Percentiles rank a stretch among this genome's conserved stretches.
phyloP scores from a whole-genome alignment of 2,329 filamentous ascomycete species.

The Stachybotrys chartarum region DNA sequence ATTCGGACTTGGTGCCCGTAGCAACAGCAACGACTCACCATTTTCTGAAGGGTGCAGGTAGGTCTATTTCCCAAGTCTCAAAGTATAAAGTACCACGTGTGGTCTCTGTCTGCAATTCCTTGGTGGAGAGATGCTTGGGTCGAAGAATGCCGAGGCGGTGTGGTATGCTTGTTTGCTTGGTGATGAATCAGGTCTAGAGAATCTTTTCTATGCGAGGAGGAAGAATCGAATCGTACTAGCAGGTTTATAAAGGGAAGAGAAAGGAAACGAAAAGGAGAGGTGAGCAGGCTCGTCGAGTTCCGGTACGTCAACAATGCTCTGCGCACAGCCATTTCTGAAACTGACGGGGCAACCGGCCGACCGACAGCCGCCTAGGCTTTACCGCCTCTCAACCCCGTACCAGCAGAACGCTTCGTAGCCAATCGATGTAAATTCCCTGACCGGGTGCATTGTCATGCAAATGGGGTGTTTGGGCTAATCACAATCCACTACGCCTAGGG shows the following conservation, averaged over 20 bases:
- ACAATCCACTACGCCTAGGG: neutral
- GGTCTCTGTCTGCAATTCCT: neutral
- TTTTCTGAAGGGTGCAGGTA: constrained; percentile 12
- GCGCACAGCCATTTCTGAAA: constrained; percentile 13
- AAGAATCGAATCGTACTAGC: constrained; percentile 4
- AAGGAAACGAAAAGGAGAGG: constrained; percentile 10
- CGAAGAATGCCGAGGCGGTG: too few relatives aligned
- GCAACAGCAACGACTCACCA: constrained; percentile 24
- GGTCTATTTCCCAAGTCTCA: too few relatives aligned
- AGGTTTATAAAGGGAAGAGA: constrained; percentile 2
- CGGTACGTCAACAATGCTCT: constrained; percentile 12
- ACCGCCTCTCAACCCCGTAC: neutral
- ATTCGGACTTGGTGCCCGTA: constrained; percentile 13
- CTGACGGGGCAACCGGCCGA: constrained; percentile 25
- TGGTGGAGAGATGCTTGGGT: too few relatives aligned
- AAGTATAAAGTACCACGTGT: neutral
- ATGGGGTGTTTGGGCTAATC: neutral
- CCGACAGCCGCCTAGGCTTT: neutral
- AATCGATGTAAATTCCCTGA: neutral
- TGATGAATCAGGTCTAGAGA: too few relatives aligned
- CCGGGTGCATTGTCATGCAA: neutral
- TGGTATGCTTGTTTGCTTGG: too few relatives aligned
- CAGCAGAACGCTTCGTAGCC: neutral
- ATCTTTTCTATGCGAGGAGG: neutral
- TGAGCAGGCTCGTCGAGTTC: constrained; percentile 12